Base-by-base conservation (phyloP, 148 eudicot genomes). In the Rheum nobile region DNA sequence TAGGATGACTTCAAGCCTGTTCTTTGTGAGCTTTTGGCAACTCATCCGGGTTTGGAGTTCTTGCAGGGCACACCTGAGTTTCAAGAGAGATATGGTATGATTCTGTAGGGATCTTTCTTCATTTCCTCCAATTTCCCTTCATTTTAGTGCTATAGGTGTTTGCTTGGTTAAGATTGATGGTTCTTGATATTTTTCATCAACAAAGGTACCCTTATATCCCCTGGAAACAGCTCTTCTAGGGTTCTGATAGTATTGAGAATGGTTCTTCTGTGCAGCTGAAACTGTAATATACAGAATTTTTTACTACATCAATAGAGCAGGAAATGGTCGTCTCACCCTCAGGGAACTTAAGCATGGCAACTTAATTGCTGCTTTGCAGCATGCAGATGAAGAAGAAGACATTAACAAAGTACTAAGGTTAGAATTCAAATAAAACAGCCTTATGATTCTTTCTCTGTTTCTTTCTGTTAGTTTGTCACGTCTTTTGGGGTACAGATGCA, bases 351-450 rank as follows among this genome's bases (percentile, higher is more conserved):
- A 85, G 77, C 92, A 92, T 78, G 96, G 96, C 74, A 83, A 93
- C 80, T 80, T 93, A 73, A 78, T 93, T 82, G 83, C 88, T 83
- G 97, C 97, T 72, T 88, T 93, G 98, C 95, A 85, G 79, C 98
- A 91, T 86, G 98, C 97, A 48, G 98, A 93, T 77, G 98, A 93
- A 77, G 98, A 91, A 86, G 98, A 93, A 79, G 98, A 93, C 79
- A 93, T 93, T 52, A 93, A 93, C 83, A 93, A 93, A 85, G 98
- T 93, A 54, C 76, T 93, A 76, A 86, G 97, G 98, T 93, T 71
- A 84, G 72, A 67, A 50, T 68, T 75, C 26, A 48, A 48, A 14
- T 61, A 72, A 75, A 46, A 16, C 48, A 55, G 57, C 24, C 46
- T 47, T 29, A 24, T 29, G 52, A 22, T 47, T 17, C 61, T 1